These are phyloP conservation scores for Verticillium dahliae DNA, from an alignment of 2,329 filamentous ascomycete genomes.

Conservation along the genomic window DNA sequence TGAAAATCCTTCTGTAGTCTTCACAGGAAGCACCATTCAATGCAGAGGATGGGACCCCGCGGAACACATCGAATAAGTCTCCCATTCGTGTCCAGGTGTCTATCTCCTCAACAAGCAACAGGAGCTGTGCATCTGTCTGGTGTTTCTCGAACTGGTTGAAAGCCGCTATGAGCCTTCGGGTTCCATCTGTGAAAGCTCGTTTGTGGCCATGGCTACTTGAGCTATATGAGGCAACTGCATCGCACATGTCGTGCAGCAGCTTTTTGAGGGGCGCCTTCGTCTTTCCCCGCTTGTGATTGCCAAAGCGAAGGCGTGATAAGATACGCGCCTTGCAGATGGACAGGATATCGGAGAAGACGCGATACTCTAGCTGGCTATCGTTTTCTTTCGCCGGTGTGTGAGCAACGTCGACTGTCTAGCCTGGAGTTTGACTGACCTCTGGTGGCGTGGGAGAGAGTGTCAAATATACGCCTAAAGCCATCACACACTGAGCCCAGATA, in stretches of 20 bases:
- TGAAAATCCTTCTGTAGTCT: constrained; percentile 23
- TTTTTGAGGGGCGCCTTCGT: constrained; percentile 7
- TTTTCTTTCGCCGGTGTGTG: neutral
- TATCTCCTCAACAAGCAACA: constrained; percentile 21
- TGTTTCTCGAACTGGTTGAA: constrained; percentile 18
- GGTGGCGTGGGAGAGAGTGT: constrained; percentile 4
- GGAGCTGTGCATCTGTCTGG: constrained; percentile 13
- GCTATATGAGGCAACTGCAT: neutral
- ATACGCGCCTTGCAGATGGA: constrained; percentile 23
- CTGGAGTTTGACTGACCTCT: constrained; percentile 1
- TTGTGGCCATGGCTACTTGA: neutral
- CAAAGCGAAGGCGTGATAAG: constrained; percentile 17
- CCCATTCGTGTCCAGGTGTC: constrained; percentile 15
- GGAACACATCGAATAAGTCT: constrained; percentile 14
- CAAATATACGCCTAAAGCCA: constrained; percentile 12
- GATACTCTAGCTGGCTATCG: constrained; percentile 6
- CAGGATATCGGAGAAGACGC: constrained; percentile 19
- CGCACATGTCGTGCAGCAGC: neutral
- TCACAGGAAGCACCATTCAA: constrained; percentile 8
- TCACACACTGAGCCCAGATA: constrained; percentile 11
- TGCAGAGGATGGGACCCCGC: neutral
- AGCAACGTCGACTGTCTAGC: no score
- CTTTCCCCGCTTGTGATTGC: constrained; percentile 5
- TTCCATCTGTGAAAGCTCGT: constrained; percentile 10
- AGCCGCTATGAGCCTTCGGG: constrained; percentile 16